phyloP scores from a whole-genome alignment of 257 asterid species.

The Verbena officinalis region DNA sequence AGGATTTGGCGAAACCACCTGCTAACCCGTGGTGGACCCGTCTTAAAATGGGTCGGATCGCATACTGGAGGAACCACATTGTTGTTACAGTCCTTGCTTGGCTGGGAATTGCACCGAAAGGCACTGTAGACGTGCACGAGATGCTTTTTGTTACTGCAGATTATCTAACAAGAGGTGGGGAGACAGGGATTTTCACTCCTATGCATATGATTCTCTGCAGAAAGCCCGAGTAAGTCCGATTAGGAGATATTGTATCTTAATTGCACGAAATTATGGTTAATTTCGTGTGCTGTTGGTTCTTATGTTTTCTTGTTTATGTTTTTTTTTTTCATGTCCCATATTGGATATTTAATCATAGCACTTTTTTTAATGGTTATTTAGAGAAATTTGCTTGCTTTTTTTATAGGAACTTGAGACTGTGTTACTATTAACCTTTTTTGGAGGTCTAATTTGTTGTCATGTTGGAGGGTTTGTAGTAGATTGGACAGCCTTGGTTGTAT shows the following conservation, averaged over 20 bases:
- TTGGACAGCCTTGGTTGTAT: constrained; percentile 16
- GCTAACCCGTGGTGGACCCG: constrained; percentile 81
- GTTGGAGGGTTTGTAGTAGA: constrained; percentile 16
- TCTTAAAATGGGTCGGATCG: constrained; percentile 75
- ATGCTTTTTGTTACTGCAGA: constrained; percentile 87
- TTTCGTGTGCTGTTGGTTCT: constrained; percentile 18
- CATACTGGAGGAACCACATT: constrained; percentile 85
- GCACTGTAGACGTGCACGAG: constrained; percentile 80
- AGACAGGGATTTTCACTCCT: constrained; percentile 73
- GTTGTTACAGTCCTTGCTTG: constrained; percentile 59
- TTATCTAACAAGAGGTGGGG: constrained; percentile 71
- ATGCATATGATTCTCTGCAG: constrained; percentile 92
- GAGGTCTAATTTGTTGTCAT: constrained; percentile 22
- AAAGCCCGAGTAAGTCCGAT: constrained; percentile 55
- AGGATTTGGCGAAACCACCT: constrained; percentile 73
- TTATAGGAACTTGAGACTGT: constrained; percentile 6
- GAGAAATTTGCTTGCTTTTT: constrained; percentile 18
- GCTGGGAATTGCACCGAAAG: constrained; percentile 84
- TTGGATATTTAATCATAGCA: constrained; percentile 16
- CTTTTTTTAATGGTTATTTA: constrained; percentile 5
- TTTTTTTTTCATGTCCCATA: not conserved
- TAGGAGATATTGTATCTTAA: constrained; percentile 14
- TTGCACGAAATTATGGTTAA: constrained; percentile 10
- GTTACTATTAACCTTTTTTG: not conserved
- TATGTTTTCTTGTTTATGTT: not conserved